Evolutionary conservation across 2,329 filamentous ascomycete species (phyloP).

Genomic region (Aureobasidium sp.): DNA sequence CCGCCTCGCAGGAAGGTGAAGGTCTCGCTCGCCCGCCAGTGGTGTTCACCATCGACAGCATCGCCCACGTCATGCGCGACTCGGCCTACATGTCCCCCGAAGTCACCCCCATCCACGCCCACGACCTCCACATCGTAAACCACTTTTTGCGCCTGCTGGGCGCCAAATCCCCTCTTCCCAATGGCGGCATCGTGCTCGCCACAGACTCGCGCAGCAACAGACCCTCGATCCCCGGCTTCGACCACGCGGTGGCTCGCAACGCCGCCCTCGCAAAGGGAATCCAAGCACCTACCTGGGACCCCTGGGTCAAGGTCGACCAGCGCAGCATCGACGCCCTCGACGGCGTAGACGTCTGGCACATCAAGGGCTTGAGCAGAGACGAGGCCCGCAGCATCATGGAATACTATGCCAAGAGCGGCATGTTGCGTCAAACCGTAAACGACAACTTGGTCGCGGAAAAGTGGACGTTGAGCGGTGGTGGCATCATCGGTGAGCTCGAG

Average conservation of each 20-base stretch:
- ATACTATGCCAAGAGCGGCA: conserved; percentile 83
- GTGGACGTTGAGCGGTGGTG: conserved; percentile 74
- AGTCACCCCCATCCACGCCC: conserved; percentile 69
- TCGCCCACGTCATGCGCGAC: conserved; percentile 70
- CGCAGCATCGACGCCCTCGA: conserved; percentile 41
- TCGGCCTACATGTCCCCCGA: conserved; percentile 66
- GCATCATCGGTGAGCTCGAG: conserved; percentile 80
- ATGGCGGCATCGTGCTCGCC: conserved; percentile 72
- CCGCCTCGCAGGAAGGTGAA: conserved; percentile 33
- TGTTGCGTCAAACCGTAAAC: conserved; percentile 62
- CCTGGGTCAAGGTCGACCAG: conserved; percentile 45
- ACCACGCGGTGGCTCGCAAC: conserved; percentile 29
- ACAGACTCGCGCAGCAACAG: conserved; percentile 65
- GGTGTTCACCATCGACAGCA: conserved; percentile 67
- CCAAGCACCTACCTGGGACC: conserved; percentile 39
- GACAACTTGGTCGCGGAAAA: conserved; percentile 66
- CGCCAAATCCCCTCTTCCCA: conserved; percentile 47
- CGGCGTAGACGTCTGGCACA: conserved; percentile 40
- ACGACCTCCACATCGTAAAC: conserved; percentile 68
- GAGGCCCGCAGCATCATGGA: conserved; percentile 79
- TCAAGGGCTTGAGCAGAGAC: conserved; percentile 60
- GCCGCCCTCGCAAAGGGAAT: conserved; percentile 20
- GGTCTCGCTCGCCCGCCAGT: conserved; percentile 49
- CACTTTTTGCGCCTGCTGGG: conserved; percentile 66
- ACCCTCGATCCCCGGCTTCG: conserved; percentile 55